Base-by-base conservation (phyloP, 495 filamentous ascomycete species). In the Diplogelasinospora grovesii region DNA sequence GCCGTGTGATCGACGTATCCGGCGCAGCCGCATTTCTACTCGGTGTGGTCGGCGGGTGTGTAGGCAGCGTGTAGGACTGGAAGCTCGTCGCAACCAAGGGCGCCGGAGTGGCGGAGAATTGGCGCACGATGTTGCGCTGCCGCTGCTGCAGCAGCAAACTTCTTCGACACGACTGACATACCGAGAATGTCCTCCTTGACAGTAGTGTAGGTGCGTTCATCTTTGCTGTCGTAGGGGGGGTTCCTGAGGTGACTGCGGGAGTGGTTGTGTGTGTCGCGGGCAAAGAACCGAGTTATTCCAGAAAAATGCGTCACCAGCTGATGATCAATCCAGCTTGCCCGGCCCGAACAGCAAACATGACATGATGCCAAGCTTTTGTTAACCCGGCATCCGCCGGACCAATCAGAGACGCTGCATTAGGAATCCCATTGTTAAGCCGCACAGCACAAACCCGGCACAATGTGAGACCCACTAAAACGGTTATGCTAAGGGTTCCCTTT, bases 51-150 rank as follows among this genome's bases (percentile, higher is more conserved):
- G 83, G 78, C 36, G 74, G 50, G 19, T 46, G 73, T 5, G 74
- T 65, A 3, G 79, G 68, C 13, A 94, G 67, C 8, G 75, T 67
- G 52, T 86, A 82, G 18, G 88, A 83, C 43, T 81, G 85, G 63
- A 88, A 89, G 46, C 83, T 75, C 22, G 84, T 33, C 69, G 43
- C 75, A n/a, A n/a, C n/a, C 64, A 49, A 60, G 63, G 48, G 65
- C 64, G 49, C 55, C 67, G 58, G 66, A 61, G 55, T 47, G 6
- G 83, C 78, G 26, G 83, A 85, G 69, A 89, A 88, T 18, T 49
- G 53, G 22, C 55, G 57, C 33, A 68, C n/a, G n/a, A n/a, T n/a
- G n/a, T n/a, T n/a, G n/a, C n/a, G n/a, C n/a, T n/a, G n/a, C n/a
- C n/a, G n/a, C n/a, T n/a, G n/a, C n/a, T n/a, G 68, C 33, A 83